These are phyloP conservation scores for Yarrowia bubula DNA, from an alignment of 805 yeast species.

Conservation along the genomic window DNA sequence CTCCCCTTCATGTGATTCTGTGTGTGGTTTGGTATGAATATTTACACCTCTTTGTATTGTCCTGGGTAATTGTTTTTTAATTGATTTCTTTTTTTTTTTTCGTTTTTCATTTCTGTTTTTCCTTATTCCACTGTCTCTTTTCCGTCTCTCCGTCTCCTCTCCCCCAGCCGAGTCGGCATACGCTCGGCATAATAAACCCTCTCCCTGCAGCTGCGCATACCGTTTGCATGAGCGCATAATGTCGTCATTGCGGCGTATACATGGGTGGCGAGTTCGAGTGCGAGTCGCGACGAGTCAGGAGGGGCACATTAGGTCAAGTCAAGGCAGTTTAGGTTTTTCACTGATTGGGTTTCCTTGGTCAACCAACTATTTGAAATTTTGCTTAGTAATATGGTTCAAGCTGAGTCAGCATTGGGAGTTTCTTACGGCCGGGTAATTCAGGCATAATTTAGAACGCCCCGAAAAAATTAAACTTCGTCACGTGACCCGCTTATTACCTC, in stretches of 20 bases:
- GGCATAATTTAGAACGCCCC: not conserved
- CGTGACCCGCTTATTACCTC: not conserved
- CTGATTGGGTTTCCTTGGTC: no score
- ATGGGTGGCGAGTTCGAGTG: no score
- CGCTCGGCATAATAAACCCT: not conserved
- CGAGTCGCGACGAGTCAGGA: no score
- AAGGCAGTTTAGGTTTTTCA: not conserved
- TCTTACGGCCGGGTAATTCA: not conserved
- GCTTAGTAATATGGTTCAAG: no score
- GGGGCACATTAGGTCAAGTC: not conserved
- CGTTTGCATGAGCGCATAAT: not conserved
- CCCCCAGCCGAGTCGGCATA: not conserved
- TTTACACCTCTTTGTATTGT: no score
- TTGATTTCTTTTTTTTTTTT: not conserved
- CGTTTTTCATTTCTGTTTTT: no score
- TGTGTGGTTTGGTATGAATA: no score
- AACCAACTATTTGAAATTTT: no score
- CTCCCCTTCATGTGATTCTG: no score
- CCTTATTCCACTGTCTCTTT: not conserved
- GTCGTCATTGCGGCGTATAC: no score
- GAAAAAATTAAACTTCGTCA: not conserved
- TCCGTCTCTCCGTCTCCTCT: not conserved
- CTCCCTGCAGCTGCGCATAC: not conserved
- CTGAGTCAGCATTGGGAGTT: not conserved
- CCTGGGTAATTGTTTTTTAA: no score